Evolutionary conservation across 1,139 yeast species (phyloP).

Genomic region (Kluyveromyces sp.): DNA sequence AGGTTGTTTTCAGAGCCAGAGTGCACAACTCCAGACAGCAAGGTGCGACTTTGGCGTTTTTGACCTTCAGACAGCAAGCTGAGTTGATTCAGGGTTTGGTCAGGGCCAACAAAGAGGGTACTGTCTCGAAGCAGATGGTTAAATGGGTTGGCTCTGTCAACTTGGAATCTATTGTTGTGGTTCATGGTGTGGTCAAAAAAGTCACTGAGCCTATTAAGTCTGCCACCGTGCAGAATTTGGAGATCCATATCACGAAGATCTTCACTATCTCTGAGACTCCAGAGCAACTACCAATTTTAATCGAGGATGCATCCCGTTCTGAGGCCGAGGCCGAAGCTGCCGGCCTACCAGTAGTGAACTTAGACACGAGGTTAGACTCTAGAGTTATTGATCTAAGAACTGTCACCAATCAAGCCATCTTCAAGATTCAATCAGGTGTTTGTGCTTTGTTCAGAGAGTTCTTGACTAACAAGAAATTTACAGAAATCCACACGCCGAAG

Average conservation of each 20-base stretch:
- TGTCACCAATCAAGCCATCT: constrained; percentile 93
- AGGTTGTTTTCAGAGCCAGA: constrained; percentile 86
- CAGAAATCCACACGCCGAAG: constrained; percentile 94
- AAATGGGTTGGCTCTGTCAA: constrained; percentile 88
- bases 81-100: constrained; percentile 77
- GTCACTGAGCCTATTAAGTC: constrained; percentile 84
- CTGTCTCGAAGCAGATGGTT: constrained; percentile 89
- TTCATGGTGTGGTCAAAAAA: constrained; percentile 75
- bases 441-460: constrained; percentile 86
- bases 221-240: constrained; percentile 87
- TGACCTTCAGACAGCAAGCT: constrained; percentile 86
- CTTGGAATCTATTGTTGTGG: constrained; percentile 86
- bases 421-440: constrained; percentile 88
- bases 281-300: constrained; percentile 81
- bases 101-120: constrained; percentile 47
- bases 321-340: constrained; percentile 92
- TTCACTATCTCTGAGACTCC: constrained; percentile 83
- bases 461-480: constrained; percentile 57
- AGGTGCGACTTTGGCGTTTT: constrained; percentile 89
- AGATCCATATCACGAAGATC: constrained; percentile 68
- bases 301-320: constrained; percentile 94
- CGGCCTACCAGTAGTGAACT: constrained; percentile 86
- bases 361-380: constrained; percentile 91
- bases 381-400: constrained; percentile 96
- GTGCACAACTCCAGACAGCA: constrained; percentile 90